Base-by-base conservation (phyloP, 2,329 filamentous ascomycete species). In the Dothideomycetes sp. region DNA sequence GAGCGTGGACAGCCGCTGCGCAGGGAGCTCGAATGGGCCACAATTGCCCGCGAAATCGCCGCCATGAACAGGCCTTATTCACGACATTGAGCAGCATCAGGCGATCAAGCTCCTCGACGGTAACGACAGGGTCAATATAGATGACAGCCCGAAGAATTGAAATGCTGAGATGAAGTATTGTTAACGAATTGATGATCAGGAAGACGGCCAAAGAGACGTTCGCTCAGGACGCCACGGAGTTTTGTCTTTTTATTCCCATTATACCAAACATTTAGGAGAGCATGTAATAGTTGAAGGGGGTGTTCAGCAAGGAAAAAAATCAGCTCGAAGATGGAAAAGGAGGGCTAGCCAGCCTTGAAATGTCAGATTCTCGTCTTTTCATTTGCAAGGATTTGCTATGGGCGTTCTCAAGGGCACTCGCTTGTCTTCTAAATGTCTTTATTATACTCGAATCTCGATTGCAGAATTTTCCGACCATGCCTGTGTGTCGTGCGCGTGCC, bases 11-110 rank as follows among this genome's bases (percentile, higher is more conserved):
- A 67, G 56, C 56, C 64, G 34, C 53, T 81, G 42, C 79, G 76
- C 51, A 73, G 89, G 48, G 88, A 95, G 53, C 68, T 96, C 19
- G 91, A 96, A 62, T 98, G 91, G 91, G 73, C 76, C 5, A 84
- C 85, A 35, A 82, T 96, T 45, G 74, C 86, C 5, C 73, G 87
- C 49, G 89, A 96, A 62, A 88, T 98, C 49, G 88, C 91, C 4
- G 69, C 89, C 19, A 93, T 98, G 86, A 98, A 98, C 57, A 80
- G 84, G 52, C 91, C 91, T 12, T 96, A 96, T 62, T 81, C 84
- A 14, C 70, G 83, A 60, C 84, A 66, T 58, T 46, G 24, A 38
- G 17, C 12, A 39, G 8, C 22, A 27, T 12, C 12, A 12, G 7
- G 7, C 7, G 22, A 27, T 7, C 22, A 27, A n/a, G n/a, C n/a